Conservation (phyloP, 495 filamentous ascomycete species). For the Chaetomidium leptoderma region DNA sequence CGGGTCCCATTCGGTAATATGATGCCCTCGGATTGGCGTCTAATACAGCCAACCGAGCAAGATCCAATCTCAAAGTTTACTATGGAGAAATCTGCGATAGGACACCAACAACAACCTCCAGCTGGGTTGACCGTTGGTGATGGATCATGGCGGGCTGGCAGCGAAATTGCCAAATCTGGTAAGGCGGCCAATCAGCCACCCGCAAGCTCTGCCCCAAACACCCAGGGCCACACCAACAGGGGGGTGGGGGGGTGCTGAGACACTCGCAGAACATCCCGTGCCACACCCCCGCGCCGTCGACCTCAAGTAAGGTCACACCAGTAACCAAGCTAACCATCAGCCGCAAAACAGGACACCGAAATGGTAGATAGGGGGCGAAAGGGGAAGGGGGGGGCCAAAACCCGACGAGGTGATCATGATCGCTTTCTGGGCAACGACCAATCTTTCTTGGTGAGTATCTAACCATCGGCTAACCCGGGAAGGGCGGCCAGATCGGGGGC, state of each 20-base stretch:
- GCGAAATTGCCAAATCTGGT: neutral
- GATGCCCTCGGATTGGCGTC: too few species aligned
- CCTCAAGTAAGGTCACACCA: neutral
- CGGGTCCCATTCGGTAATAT: neutral
- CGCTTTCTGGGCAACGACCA: neutral
- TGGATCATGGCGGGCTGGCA: too few species aligned
- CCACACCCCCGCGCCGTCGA: slow-evolving; percentile 8
- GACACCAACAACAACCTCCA: neutral
- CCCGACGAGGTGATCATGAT: neutral
- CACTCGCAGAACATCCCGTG: neutral
- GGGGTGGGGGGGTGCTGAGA: neutral
- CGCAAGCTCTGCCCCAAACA: neutral
- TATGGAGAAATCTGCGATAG: too few species aligned
- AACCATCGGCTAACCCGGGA: too few species aligned
- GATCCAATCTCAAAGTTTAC: too few species aligned
- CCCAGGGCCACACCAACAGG: neutral
- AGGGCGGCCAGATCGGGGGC: too few species aligned
- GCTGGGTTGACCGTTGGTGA: too few species aligned
- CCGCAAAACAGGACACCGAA: too few species aligned
- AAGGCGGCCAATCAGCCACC: slow-evolving; percentile 2
- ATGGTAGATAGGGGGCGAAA: too few species aligned
- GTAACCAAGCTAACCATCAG: neutral
- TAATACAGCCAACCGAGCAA: too few species aligned
- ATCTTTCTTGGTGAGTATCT: too few species aligned
- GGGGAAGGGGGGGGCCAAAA: neutral